Evolutionary conservation across 2,329 filamentous ascomycete genomes (phyloP).

Genomic region (Fusarium siculi): DNA sequence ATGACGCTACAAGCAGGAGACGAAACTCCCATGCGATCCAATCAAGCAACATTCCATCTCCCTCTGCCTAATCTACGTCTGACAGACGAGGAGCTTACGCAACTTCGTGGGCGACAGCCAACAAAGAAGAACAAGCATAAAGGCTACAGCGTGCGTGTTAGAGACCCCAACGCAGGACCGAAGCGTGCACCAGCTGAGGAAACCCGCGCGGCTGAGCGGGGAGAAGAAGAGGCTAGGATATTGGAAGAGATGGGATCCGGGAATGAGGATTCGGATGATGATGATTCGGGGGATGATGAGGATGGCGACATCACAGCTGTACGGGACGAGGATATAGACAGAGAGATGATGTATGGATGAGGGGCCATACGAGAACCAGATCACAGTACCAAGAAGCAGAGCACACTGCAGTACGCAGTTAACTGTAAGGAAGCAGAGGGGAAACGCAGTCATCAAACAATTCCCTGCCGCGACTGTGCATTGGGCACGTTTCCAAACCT

Average conservation of each 20-base stretch:
- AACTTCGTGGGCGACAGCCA: slow-evolving; percentile 49
- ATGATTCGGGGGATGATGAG: slow-evolving; percentile 42
- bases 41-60: slow-evolving; percentile 47
- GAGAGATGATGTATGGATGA: slow-evolving; percentile 21
- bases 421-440: background rate
- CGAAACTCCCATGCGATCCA: slow-evolving; percentile 47
- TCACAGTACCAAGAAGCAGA: no score
- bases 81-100: slow-evolving; percentile 50
- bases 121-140: slow-evolving; percentile 51
- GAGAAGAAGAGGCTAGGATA: slow-evolving; percentile 38
- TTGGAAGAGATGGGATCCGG: slow-evolving; percentile 42
- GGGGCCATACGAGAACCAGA: background rate
- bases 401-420: background rate
- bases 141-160: slow-evolving; percentile 49
- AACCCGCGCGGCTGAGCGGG: slow-evolving; percentile 30
- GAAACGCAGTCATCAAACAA: background rate
- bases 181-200: slow-evolving; percentile 31
- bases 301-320: slow-evolving; percentile 32
- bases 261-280: slow-evolving; percentile 45
- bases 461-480: background rate
- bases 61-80: slow-evolving; percentile 51
- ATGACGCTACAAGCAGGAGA: slow-evolving; percentile 50
- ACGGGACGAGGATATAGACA: slow-evolving; percentile 16
- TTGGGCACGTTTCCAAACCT: background rate
- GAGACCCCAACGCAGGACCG: slow-evolving; percentile 36